Percentiles rank a stretch among this genome's conserved stretches.
Evolutionary conservation across 495 filamentous ascomycete genomes (phyloP).

Genomic region (Usnea hakonensis): DNA sequence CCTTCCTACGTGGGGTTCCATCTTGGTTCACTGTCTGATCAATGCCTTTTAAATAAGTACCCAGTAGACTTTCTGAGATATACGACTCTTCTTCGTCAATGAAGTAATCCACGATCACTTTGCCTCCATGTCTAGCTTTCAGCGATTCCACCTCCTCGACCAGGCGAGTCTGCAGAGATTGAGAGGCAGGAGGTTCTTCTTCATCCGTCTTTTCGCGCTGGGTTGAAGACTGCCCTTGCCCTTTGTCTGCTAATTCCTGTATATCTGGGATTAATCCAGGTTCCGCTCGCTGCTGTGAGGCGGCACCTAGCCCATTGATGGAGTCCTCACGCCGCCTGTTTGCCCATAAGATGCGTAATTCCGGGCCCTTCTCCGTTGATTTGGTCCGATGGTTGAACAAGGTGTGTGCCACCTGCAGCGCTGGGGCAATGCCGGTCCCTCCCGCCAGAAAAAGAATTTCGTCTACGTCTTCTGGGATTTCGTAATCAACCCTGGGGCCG

Average conservation of each 20-base stretch:
- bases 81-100: slow-evolving; percentile 68
- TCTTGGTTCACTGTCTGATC: slow-evolving; percentile 28
- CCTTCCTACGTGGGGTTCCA: slow-evolving; percentile 35
- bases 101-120: slow-evolving; percentile 60
- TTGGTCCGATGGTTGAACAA: slow-evolving; percentile 35
- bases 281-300: not conserved
- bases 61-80: slow-evolving; percentile 47
- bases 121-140: slow-evolving; percentile 44
- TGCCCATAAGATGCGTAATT: slow-evolving; percentile 63
- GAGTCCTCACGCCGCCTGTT: slow-evolving; percentile 49
- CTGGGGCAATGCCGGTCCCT: slow-evolving; percentile 89
- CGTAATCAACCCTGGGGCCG: slow-evolving; percentile 67
- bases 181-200: not conserved
- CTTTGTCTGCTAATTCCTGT: not conserved
- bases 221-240: not conserved
- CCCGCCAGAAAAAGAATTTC: slow-evolving; percentile 79
- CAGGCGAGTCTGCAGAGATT: slow-evolving; percentile 34
- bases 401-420: slow-evolving; percentile 65
- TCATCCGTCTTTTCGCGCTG: not conserved
- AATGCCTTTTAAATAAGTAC: slow-evolving; percentile 16
- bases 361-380: slow-evolving; percentile 22
- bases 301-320: not conserved
- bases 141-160: slow-evolving; percentile 55
- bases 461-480: slow-evolving; percentile 45
- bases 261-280: not conserved